These are phyloP conservation scores for Chlorella sp. DNA, from an alignment of 139 green algal species.

Conservation along the genomic window DNA sequence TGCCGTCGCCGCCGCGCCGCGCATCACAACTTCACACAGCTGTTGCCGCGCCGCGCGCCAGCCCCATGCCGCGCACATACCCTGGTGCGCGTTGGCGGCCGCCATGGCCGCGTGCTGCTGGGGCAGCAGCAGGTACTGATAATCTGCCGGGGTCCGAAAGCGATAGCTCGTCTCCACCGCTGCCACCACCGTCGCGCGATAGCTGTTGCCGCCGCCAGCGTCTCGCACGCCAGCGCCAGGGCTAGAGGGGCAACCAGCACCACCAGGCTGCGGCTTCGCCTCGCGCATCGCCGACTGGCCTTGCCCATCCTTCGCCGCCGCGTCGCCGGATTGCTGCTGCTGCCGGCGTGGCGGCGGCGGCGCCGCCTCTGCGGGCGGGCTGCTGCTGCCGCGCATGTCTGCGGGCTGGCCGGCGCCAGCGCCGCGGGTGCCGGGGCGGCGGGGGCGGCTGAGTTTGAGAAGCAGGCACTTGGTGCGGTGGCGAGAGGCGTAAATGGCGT, in stretches of 20 bases:
- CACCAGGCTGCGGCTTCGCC: too few relatives aligned
- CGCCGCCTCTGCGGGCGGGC: background rate
- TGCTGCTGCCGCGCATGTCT: slow-evolving; percentile 2
- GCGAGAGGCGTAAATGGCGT: slow-evolving; percentile 1
- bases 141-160: slow-evolving; percentile 20
- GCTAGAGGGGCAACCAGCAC: too few relatives aligned
- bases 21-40: too few relatives aligned
- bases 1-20: too few relatives aligned
- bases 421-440: background rate
- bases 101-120: background rate
- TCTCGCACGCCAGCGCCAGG: background rate
- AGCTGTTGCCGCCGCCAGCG: background rate
- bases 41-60: too few relatives aligned
- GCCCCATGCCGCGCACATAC: background rate
- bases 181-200: slow-evolving; percentile 17
- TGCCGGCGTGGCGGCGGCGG: background rate
- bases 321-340: background rate
- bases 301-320: slow-evolving; percentile 1
- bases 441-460: slow-evolving; percentile 16
- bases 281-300: too few relatives aligned
- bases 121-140: slow-evolving; percentile 13
- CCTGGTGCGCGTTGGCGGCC: background rate
- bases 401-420: background rate
- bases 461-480: slow-evolving; percentile 16
- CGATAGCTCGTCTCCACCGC: background rate